A percentile compares a stretch with the other conserved stretches of the same genome.
Evolutionary conservation across 768 basidiomycete species (phyloP).

Genomic region (Boletus sensibilis): DNA sequence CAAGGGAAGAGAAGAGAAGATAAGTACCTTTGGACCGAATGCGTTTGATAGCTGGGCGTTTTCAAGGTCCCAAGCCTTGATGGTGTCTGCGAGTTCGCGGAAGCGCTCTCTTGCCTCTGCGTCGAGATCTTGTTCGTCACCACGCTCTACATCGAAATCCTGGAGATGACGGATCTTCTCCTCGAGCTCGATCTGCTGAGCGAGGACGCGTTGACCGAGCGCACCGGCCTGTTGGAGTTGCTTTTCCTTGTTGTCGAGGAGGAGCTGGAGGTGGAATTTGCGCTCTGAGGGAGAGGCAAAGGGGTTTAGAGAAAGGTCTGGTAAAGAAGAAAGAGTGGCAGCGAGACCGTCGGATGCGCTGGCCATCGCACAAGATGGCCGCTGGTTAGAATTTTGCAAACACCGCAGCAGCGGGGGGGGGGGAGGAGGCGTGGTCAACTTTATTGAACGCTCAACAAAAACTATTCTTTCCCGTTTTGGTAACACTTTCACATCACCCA

Average conservation of each 20-base stretch:
- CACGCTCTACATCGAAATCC: conserved; percentile 62
- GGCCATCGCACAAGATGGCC: conserved; percentile 37
- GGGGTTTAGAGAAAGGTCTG: conserved; percentile 41
- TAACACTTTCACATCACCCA: conserved; percentile 8
- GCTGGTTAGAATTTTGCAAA: conserved; percentile 12
- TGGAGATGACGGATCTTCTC: conserved; percentile 82
- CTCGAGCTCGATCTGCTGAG: conserved; percentile 92
- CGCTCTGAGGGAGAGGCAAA: conserved; percentile 57
- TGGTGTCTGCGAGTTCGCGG: conserved; percentile 71
- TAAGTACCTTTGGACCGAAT: conserved; percentile 63
- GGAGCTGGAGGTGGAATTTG: conserved; percentile 59
- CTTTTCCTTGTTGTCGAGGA: conserved; percentile 88
- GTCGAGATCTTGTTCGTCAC: conserved; percentile 63
- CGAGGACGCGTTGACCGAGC: conserved; percentile 90
- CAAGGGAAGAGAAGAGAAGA: not conserved
- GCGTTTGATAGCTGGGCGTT: conserved; percentile 72
- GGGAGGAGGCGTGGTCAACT: conserved; percentile 1
- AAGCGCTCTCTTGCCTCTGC: conserved; percentile 69
- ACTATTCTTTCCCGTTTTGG: not conserved
- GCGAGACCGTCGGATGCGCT: conserved; percentile 39
- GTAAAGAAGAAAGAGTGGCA: conserved; percentile 34
- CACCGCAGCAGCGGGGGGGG: not conserved
- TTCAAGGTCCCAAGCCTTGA: conserved; percentile 75
- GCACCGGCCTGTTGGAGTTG: conserved; percentile 90
- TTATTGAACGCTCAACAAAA: conserved; percentile 6